phyloP scores from a whole-genome alignment of 495 filamentous ascomycete species.

The Neurospora sp. region DNA sequence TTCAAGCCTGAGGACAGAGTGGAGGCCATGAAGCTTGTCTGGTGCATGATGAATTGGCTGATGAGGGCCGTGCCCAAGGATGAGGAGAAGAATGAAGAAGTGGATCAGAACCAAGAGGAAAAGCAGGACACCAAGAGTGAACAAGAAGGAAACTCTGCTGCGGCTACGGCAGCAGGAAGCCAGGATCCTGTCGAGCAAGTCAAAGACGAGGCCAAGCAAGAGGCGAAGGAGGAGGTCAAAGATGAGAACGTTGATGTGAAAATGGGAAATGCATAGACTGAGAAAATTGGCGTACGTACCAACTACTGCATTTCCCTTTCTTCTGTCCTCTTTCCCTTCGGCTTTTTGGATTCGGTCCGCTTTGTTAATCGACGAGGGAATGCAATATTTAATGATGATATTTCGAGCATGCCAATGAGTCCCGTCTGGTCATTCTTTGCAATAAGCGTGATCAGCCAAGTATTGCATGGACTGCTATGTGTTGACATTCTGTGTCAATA shows the following conservation, averaged over 20 bases:
- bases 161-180: background rate
- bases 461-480: no score
- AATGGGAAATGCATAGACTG: slow-evolving; percentile 23
- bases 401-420: background rate
- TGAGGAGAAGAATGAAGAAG: slow-evolving; percentile 8
- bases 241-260: slow-evolving; percentile 19
- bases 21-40: slow-evolving; percentile 61
- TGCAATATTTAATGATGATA: background rate
- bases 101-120: background rate
- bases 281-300: background rate
- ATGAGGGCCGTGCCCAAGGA: slow-evolving; percentile 39
- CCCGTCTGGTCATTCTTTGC: background rate
- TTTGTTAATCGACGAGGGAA: background rate
- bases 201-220: slow-evolving; percentile 27
- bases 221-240: slow-evolving; percentile 24
- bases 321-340: background rate
- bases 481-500: no score
- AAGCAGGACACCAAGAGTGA: background rate
- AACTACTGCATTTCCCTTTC: background rate
- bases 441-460: background rate
- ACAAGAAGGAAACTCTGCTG: background rate
- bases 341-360: background rate
- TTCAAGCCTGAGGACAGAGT: slow-evolving; percentile 57
- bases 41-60: slow-evolving; percentile 64
- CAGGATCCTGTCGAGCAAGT: slow-evolving; percentile 12